phyloP scores from a whole-genome alignment of 1,284 basidiomycete species.

The Tilletia setariae region DNA sequence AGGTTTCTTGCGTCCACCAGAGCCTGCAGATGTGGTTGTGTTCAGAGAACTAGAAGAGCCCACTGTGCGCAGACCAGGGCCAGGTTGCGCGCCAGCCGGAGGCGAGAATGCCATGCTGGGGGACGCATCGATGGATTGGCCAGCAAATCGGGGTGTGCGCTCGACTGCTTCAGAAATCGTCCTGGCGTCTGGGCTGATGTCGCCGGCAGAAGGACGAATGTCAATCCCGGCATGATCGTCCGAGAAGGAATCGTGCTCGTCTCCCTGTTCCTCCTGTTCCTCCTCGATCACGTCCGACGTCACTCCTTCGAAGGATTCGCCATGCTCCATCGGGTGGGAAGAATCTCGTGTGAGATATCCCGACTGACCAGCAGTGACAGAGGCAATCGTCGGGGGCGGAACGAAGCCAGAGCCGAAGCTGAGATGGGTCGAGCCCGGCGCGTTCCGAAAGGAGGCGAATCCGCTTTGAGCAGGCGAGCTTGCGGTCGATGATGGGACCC shows the following conservation, averaged over 20 bases:
- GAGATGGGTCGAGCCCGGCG: not conserved
- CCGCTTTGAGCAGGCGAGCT: slow-evolving; percentile 3
- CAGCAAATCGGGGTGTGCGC: not conserved
- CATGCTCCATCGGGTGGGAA: slow-evolving; percentile 18
- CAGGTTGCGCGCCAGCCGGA: slow-evolving; percentile 15
- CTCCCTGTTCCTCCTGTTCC: slow-evolving; percentile 1
- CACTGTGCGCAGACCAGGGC: slow-evolving; percentile 10
- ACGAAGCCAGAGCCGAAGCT: not conserved
- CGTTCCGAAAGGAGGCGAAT: not conserved
- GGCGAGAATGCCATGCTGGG: not conserved
- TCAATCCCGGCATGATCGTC: slow-evolving; percentile 2
- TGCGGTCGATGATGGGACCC: not conserved
- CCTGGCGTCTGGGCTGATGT: too few relatives aligned
- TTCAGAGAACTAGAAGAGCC: not conserved
- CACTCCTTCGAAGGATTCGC: slow-evolving; percentile 11
- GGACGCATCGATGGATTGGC: not conserved
- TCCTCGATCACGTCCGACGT: slow-evolving; percentile 20
- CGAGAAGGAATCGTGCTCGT: not conserved
- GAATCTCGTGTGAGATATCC: not conserved
- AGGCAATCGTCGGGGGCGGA: not conserved
- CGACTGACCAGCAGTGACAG: not conserved
- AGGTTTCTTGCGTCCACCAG: slow-evolving; percentile 20
- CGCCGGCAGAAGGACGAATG: too few relatives aligned
- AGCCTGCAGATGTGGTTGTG: not conserved
- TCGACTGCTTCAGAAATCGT: too few relatives aligned